Evolutionary conservation across 345 rosid genomes (phyloP), one percentile per base, ranked within the genome.

Genomic region (Euclidium syriacum): DNA sequence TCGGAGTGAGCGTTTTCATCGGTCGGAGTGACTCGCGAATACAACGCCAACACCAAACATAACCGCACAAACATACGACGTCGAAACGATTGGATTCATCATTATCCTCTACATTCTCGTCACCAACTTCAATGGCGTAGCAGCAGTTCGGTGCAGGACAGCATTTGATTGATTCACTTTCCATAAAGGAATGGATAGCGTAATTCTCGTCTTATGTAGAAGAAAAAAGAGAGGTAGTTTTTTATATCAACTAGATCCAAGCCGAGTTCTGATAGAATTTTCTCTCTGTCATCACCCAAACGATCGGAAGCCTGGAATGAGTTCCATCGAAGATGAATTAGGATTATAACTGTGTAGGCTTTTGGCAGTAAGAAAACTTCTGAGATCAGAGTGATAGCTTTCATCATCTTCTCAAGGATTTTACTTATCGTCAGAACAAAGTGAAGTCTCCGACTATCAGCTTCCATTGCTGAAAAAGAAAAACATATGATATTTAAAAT

Each of bases 51-150:
- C 59, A 70, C 14, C 55, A 70, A 4, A 2, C 24, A 30, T 55
- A 18, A 19, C 69, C 64, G 10, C 75, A 70, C 30, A 23, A 16
- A 30, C 75, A 70, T 11, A 55, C 46, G 52, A 70, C 64, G 47
- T 2, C 38, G 2, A 18, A 29, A 6, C 6, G 24, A 22, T 6
- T 19, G 6, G 16, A 16, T 24, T 20, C 54, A 30, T 44, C 23
- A 7, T 39, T 44, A n/a, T 43, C 27, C 1, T 4, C 17, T 9
- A 35, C 16, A 5, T 18, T 55, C 10, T 52, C 39, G 10, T 12
- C 0, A 36, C 3, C 4, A 39, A 14, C 38, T 52, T 56, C 17
- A 3, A 70, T 24, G 12, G 69, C 75, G 44, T 55, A 47, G 0
- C 22, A 34, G 12, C 70, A 71, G 1, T 10, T 64, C 0, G 4